Conservation (phyloP, 257 asterid genomes). For the Thymus mandschuricus region DNA sequence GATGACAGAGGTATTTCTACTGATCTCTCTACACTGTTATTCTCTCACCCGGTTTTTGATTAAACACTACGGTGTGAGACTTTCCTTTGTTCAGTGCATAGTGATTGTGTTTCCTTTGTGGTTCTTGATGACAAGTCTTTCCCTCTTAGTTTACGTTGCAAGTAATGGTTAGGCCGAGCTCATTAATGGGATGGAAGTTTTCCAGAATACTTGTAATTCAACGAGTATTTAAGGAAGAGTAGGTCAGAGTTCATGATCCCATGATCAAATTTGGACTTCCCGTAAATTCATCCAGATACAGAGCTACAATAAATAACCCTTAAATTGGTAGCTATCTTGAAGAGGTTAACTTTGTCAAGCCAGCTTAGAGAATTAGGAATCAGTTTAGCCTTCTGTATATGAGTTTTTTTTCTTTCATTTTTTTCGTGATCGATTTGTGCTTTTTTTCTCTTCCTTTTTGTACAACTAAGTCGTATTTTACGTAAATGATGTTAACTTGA, state of each 20-base stretch:
- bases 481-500: neutral
- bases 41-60: slow-evolving; percentile 16
- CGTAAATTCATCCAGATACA: neutral
- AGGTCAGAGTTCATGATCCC: neutral
- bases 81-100: neutral
- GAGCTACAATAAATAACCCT: slow-evolving; percentile 1
- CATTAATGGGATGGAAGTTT: neutral
- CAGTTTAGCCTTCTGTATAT: neutral
- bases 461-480: neutral
- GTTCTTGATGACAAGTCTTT: slow-evolving; percentile 19
- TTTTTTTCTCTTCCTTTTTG: neutral
- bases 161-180: slow-evolving; percentile 7
- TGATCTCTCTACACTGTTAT: slow-evolving; percentile 17
- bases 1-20: slow-evolving; percentile 74
- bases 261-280: neutral
- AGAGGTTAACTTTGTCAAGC: slow-evolving; percentile 1
- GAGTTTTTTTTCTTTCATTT: neutral
- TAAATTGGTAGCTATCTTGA: neutral
- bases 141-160: neutral
- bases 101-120: neutral
- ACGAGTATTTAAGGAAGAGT: neutral
- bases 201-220: slow-evolving; percentile 19
- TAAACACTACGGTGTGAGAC: slow-evolving; percentile 14
- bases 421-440: neutral
- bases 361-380: neutral